Evolutionary conservation across 108 stramenopile genomes (phyloP).

Genomic region (Discostella stelligeroides): DNA sequence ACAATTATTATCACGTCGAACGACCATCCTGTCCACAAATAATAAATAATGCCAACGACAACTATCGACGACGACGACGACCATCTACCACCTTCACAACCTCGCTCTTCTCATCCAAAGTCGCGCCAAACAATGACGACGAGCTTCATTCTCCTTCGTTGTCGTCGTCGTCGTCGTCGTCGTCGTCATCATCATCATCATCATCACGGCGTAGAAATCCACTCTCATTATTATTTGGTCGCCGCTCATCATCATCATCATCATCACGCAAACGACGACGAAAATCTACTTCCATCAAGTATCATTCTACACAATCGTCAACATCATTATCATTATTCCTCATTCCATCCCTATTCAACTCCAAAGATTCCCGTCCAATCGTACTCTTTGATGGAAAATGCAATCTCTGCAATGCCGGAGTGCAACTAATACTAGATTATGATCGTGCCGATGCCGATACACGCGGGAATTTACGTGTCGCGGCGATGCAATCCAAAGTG

Average conservation of each 20-base stretch:
- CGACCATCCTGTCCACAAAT: too few species aligned
- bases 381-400: conserved; percentile 77
- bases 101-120: background rate
- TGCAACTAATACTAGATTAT: conserved; percentile 64
- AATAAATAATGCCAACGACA: too few species aligned
- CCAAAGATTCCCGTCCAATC: conserved; percentile 52
- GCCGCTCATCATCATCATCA: background rate
- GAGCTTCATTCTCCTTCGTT: background rate
- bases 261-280: background rate
- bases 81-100: background rate
- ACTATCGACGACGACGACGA: too few species aligned
- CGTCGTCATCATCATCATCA: background rate
- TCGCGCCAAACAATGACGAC: background rate
- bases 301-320: background rate
- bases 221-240: too few species aligned
- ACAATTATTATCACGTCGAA: background rate
- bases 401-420: conserved; percentile 70
- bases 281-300: too few species aligned
- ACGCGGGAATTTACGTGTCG: conserved; percentile 47
- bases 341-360: conserved; percentile 46
- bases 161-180: background rate
- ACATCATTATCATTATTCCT: conserved; percentile 15
- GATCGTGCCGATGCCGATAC: conserved; percentile 42
- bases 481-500: conserved; percentile 47
- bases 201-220: too few species aligned